Base-by-base conservation (phyloP, 768 basidiomycete species). In the Suillus clintonianus region DNA sequence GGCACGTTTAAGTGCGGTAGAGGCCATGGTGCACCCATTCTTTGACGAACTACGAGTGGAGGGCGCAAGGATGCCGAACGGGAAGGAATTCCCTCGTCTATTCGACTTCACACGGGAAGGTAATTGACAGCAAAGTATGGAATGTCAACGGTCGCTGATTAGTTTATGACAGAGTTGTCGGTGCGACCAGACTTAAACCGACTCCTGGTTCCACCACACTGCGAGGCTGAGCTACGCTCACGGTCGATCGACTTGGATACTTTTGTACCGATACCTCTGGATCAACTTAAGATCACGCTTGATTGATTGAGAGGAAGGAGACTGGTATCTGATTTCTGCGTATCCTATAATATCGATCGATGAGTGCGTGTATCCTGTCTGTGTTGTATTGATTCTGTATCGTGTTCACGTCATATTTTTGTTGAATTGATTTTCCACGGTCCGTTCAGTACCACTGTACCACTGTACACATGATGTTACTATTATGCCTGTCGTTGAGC, bases 61-160 rank as follows among this genome's bases (percentile, higher is more conserved):
- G 73, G 95, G 94, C 0, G 91, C 93, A 51, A 87, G 89, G 78
- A 94, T 99, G 94, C 95, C 96, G 9, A 97, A 96, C 69, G 96
- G 97, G 65, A 96, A 94, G 77, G 94, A 97, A 59, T 94, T 98
- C 79, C 97, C 97, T 2, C 85, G 85, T 39, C 80, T 99, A 68
- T 99, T 99, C 78, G 87, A 99, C 81, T 98, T 97, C 75, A 94
- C 95, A 62, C 89, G 92, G 67, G 97, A 97, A 81, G 95, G 95
- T 95, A 69, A 79, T 93, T 80, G 41, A 34, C 41, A 54, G 27
- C 61, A 51, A 6, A 27, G 0, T 47, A 58, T 62, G 53, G 41
- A 51, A 58, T 14, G 17, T 32, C 41, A 43, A 62, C 39, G 30
- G 34, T 32, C 13, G 42, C 61, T 39, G 53, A 50, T 57, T 66